Evolutionary conservation across 768 basidiomycete species (phyloP).

Genomic region (Tylopilus cervinicoccineus): DNA sequence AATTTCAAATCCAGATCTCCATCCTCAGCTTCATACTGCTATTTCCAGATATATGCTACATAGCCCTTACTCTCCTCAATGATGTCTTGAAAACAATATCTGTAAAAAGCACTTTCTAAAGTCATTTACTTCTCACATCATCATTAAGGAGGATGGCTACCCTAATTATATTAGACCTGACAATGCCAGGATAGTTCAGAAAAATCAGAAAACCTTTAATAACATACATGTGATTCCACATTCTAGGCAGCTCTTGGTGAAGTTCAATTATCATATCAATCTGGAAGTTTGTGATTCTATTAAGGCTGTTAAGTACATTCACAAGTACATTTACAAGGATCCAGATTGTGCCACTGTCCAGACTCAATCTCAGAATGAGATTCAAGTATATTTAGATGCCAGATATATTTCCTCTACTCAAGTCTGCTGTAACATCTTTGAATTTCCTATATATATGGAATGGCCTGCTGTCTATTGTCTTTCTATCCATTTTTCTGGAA

Average conservation of each 20-base stretch:
- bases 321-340: conserved; percentile 37
- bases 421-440: no score
- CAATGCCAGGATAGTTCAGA: conserved; percentile 29
- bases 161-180: conserved; percentile 34
- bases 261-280: conserved; percentile 49
- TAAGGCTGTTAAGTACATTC: conserved; percentile 12
- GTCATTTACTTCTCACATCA: conserved; percentile 31
- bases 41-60: conserved; percentile 44
- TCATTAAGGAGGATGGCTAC: conserved; percentile 38
- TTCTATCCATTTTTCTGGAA: no score
- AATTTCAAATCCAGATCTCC: neutral
- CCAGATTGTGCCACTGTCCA: conserved; percentile 3
- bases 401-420: no score
- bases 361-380: neutral
- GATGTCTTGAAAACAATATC: conserved; percentile 29
- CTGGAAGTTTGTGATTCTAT: conserved; percentile 37
- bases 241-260: conserved; percentile 30
- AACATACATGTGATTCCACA: conserved; percentile 45
- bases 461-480: no score
- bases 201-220: conserved; percentile 17
- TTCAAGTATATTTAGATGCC: neutral
- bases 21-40: neutral
- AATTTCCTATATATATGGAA: no score
- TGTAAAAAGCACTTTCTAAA: conserved; percentile 41
- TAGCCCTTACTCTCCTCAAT: conserved; percentile 33